A percentile compares a stretch with the other conserved stretches of the same genome.
phyloP scores from a whole-genome alignment of 495 filamentous ascomycete genomes.

The Penicillium malachiteum region DNA sequence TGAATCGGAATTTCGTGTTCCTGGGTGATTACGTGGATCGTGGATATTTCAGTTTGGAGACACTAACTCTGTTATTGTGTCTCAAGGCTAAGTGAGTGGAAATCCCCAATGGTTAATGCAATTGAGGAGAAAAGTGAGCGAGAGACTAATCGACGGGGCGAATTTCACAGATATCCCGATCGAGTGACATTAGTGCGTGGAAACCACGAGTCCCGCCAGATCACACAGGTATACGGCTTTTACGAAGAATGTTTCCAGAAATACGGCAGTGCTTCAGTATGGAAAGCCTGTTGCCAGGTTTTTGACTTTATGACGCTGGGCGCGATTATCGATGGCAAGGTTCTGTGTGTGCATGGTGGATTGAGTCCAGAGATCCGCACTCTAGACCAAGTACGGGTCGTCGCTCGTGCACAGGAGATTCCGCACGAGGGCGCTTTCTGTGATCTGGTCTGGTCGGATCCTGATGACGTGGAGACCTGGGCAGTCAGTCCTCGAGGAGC shows the following conservation, averaged over 20 bases:
- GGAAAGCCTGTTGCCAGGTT: constrained; percentile 98
- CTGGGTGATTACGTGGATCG: constrained; percentile 96
- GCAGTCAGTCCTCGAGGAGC: constrained; percentile 92
- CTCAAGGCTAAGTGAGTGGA: constrained; percentile 85
- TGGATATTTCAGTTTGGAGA: constrained; percentile 97
- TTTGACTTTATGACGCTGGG: constrained; percentile 97
- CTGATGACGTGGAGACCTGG: constrained; percentile 98
- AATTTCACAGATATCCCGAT: constrained; percentile 74
- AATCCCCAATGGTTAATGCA: neutral
- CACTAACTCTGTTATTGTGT: constrained; percentile 92
- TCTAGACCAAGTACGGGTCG: constrained; percentile 95
- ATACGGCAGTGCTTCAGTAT: constrained; percentile 96
- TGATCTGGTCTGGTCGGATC: constrained; percentile 97
- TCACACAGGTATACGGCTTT: constrained; percentile 98
- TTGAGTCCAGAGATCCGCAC: constrained; percentile 94
- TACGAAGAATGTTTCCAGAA: constrained; percentile 98
- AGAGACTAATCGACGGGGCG: neutral
- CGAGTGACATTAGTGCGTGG: constrained; percentile 92
- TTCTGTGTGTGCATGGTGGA: constrained; percentile 97
- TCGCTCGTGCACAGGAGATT: constrained; percentile 95
- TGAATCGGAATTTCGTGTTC: constrained; percentile 86
- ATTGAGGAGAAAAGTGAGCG: neutral
- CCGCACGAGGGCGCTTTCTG: constrained; percentile 98
- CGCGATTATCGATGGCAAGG: constrained; percentile 94
- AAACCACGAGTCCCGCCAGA: constrained; percentile 97